These are phyloP conservation scores for Talaromyces sp. DNA, from an alignment of 2,329 filamentous ascomycete genomes.

Conservation along the genomic window DNA sequence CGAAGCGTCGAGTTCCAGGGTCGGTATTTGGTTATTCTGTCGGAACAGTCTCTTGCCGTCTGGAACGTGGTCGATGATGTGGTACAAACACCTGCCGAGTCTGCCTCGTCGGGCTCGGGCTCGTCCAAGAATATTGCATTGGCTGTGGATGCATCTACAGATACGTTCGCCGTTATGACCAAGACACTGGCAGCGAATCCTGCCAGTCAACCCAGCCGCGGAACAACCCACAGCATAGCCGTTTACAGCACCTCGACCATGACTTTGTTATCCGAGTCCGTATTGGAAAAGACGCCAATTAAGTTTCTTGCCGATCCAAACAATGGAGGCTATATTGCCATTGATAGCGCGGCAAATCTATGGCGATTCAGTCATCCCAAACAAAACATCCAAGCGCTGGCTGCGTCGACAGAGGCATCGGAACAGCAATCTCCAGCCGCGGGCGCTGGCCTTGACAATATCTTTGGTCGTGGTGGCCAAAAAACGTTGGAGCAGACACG, in stretches of 20 bases:
- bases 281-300: conserved; percentile 57
- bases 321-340: conserved; percentile 67
- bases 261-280: conserved; percentile 57
- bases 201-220: conserved; percentile 46
- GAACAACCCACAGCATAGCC: conserved; percentile 49
- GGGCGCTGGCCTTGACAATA: conserved; percentile 31
- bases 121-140: conserved; percentile 41
- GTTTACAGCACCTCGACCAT: conserved; percentile 64
- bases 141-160: conserved; percentile 64
- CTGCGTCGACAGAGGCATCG: conserved; percentile 25
- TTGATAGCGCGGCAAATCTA: conserved; percentile 74
- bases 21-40: conserved; percentile 71
- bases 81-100: conserved; percentile 7
- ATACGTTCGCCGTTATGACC: conserved; percentile 62
- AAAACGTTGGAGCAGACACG: background rate
- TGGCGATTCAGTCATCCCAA: conserved; percentile 40
- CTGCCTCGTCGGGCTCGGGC: background rate
- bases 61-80: conserved; percentile 78
- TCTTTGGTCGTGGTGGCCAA: conserved; percentile 28
- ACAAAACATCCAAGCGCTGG: conserved; percentile 25
- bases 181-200: conserved; percentile 21
- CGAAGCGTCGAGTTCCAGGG: conserved; percentile 68
- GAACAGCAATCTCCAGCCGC: conserved; percentile 19
- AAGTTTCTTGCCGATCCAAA: conserved; percentile 63
- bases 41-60: conserved; percentile 64